These are phyloP conservation scores for Ziziphus jujuba DNA, from an alignment of 306 rosid species.

Conservation along the genomic window DNA sequence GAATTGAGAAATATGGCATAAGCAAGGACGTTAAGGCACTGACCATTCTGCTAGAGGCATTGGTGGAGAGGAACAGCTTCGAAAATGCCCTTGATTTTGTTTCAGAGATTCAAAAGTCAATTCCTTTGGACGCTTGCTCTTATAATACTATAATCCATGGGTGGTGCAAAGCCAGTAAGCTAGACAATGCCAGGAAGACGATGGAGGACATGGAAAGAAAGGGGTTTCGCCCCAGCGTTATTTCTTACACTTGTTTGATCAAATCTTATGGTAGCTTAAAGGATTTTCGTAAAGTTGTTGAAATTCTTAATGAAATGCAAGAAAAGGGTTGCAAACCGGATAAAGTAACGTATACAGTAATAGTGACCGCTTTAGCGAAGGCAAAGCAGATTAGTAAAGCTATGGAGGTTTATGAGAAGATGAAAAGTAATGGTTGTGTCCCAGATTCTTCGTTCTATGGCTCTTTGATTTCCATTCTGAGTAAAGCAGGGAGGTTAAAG, in stretches of 20 bases:
- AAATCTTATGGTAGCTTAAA: constrained; percentile 53
- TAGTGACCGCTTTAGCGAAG: constrained; percentile 35
- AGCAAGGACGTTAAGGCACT: constrained; percentile 44
- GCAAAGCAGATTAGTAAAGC: constrained; percentile 45
- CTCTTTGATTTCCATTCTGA: constrained; percentile 59
- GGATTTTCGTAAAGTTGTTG: constrained; percentile 59
- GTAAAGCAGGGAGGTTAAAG: constrained; percentile 62
- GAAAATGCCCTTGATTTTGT: constrained; percentile 61
- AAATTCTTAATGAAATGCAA: constrained; percentile 59
- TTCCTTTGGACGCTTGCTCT: constrained; percentile 39
- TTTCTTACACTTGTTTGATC: constrained; percentile 56
- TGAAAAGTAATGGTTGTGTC: constrained; percentile 59
- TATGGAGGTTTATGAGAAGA: constrained; percentile 52
- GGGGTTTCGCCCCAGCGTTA: constrained; percentile 55
- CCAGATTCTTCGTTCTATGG: constrained; percentile 56
- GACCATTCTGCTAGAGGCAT: constrained; percentile 62
- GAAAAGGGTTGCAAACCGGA: constrained; percentile 51
- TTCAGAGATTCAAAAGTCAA: constrained; percentile 49
- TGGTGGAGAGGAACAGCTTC: constrained; percentile 61
- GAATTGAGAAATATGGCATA: constrained; percentile 45
- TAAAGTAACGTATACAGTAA: constrained; percentile 60
- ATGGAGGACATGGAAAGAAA: constrained; percentile 70
- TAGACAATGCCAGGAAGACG: constrained; percentile 51
- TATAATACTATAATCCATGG: constrained; percentile 81
- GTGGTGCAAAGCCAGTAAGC: constrained; percentile 63